Conservation (phyloP, 495 filamentous ascomycete genomes). For the Aspergillus asperescens region DNA sequence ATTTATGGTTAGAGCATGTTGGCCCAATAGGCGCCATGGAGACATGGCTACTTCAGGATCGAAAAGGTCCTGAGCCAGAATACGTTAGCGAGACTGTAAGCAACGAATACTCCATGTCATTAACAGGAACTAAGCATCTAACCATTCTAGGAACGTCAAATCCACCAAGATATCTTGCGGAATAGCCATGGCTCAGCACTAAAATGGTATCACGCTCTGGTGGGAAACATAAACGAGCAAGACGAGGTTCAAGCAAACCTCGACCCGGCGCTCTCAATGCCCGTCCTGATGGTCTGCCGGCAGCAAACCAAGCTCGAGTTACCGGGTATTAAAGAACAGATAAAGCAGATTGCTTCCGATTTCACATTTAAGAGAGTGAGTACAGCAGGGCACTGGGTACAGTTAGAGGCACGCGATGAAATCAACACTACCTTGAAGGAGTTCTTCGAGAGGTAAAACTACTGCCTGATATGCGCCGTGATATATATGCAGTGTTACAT, state of each 20-base stretch:
- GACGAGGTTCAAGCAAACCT: slow-evolving; percentile 21
- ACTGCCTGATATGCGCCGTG: neutral
- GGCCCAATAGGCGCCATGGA: slow-evolving; percentile 20
- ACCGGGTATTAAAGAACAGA: slow-evolving; percentile 12
- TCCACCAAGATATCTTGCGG: slow-evolving; percentile 25
- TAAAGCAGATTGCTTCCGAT: slow-evolving; percentile 18
- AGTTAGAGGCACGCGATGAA: slow-evolving; percentile 32
- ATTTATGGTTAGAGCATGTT: slow-evolving; percentile 19
- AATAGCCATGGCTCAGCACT: slow-evolving; percentile 20
- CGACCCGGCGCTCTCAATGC: slow-evolving; percentile 11
- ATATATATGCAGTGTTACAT: neutral
- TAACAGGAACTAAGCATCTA: neutral
- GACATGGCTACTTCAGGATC: slow-evolving; percentile 20
- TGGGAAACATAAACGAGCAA: slow-evolving; percentile 23
- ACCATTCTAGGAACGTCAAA: slow-evolving; percentile 14
- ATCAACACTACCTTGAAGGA: slow-evolving; percentile 36
- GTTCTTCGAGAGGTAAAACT: slow-evolving; percentile 24
- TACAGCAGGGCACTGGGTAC: slow-evolving; percentile 28
- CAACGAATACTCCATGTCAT: neutral
- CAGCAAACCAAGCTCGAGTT: slow-evolving; percentile 10
- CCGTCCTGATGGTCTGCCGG: slow-evolving; percentile 16
- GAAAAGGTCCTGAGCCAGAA: slow-evolving; percentile 12
- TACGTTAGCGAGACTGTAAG: slow-evolving; percentile 19
- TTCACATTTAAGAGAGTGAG: slow-evolving; percentile 19
- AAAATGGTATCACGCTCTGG: slow-evolving; percentile 31